These are phyloP conservation scores for Russula sp. DNA, from an alignment of 768 basidiomycete genomes.

Conservation along the genomic window DNA sequence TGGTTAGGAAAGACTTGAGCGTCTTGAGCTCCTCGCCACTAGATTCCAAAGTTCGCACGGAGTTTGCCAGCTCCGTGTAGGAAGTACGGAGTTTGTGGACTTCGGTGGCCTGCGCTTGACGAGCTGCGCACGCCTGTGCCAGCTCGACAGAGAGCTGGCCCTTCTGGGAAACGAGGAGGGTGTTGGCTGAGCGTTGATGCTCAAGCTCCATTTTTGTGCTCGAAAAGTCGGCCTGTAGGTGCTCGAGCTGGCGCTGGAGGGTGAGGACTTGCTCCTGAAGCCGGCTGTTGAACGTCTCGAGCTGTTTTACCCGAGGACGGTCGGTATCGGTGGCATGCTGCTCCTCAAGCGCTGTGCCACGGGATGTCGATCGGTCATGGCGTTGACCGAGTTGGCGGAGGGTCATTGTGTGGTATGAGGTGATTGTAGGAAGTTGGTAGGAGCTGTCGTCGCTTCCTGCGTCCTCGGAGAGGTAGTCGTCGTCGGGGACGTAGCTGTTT, in stretches of 20 bases:
- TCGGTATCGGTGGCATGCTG: conserved; percentile 3
- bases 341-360: not conserved
- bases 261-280: conserved; percentile 22
- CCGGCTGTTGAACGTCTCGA: conserved; percentile 19
- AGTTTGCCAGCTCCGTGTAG: conserved; percentile 25
- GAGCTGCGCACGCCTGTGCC: conserved; percentile 11
- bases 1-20: conserved; percentile 33
- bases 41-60: conserved; percentile 25
- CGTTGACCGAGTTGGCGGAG: conserved; percentile 14
- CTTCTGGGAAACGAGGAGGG: conserved; percentile 22
- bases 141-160: conserved; percentile 21
- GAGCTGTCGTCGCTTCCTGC: conserved; percentile 14
- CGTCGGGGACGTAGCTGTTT: conserved; percentile 11
- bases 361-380: conserved; percentile 17
- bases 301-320: conserved; percentile 6
- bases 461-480: conserved; percentile 19
- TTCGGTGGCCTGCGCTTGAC: conserved; percentile 15
- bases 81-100: conserved; percentile 26
- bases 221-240: conserved; percentile 22
- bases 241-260: conserved; percentile 24
- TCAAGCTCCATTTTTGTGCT: conserved; percentile 23
- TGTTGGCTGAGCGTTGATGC: conserved; percentile 20
- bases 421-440: conserved; percentile 21
- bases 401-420: conserved; percentile 7
- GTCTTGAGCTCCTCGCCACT: conserved; percentile 30